Evolutionary conservation across 2,329 filamentous ascomycete species (phyloP), one percentile per base, ranked within the genome.

Genomic region (Aspergillus hortae): DNA sequence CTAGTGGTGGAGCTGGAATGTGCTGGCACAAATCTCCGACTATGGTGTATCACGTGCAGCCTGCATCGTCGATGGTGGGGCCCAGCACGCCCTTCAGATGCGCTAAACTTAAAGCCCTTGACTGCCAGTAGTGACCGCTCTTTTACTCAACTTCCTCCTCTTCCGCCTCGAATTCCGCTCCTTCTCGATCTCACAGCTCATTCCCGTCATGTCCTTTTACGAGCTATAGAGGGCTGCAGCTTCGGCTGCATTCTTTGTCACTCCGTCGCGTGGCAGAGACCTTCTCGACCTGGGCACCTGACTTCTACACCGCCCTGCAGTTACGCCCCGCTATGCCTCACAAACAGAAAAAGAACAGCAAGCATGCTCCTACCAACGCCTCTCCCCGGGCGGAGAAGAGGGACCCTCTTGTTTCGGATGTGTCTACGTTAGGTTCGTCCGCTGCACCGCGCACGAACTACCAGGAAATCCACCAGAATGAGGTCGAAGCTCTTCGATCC

Each of bases 391-490:
- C 60, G 54, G 66, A 70, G 66, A 72, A 68, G 60, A 70, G 67
- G 62, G 61, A 62, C 15, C 50, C 52, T 17, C 38, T 49, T 43
- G 25, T 46, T 56, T 64, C 62, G 51, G 63, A 69, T 48, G 56
- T 67, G 41, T 63, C 64, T 41, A 59, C 65, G 33, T 60, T 67
- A 46, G 61, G 64, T 56, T 66, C 67, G 14, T 61, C 70, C 38
- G 53, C 67, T 50, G 55, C 67, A 57, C 62, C 73, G 33, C 63
- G 74, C 38, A 80, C 80, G 53, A 77, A 91, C 66, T 95, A 96
- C 74, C 83, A 86, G 58, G 88, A 95, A 73, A 84, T 89, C 32
- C 94, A 97, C 74, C 80, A 88, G 64, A 89, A 96, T 67, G 94
- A 97, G 74, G 80, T 95, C 52, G 83, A 94, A 67, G 92, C 86